Conservation (phyloP, 2,329 filamentous ascomycete genomes). For the Bipolaris bicolor region DNA sequence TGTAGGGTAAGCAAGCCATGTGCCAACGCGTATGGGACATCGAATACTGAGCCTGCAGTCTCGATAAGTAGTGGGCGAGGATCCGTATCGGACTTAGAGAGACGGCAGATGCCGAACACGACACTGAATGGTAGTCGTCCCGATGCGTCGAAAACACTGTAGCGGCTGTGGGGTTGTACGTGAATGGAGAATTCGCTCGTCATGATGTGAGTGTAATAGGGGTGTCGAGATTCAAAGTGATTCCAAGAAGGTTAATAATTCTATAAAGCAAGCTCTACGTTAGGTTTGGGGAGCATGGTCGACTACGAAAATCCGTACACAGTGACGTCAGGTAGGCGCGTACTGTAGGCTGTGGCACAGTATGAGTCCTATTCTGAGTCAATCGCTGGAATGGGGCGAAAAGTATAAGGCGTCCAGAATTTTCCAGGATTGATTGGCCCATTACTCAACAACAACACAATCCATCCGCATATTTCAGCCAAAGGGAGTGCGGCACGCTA, state of each 20-base stretch:
- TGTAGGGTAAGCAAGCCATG: slow-evolving; percentile 4
- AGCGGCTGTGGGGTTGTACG: slow-evolving; percentile 1
- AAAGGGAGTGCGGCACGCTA: not conserved
- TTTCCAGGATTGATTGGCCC: not conserved
- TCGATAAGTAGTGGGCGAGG: slow-evolving; percentile 3
- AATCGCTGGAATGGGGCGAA: not conserved
- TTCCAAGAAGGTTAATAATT: not conserved
- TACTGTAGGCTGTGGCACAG: not conserved
- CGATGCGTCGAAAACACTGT: slow-evolving; percentile 1
- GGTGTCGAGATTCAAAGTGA: not conserved
- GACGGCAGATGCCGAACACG: slow-evolving; percentile 3
- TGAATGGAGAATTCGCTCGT: not conserved
- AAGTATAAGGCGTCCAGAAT: not conserved
- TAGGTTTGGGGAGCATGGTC: no score
- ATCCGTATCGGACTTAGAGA: not conserved
- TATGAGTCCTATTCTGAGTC: slow-evolving; percentile 1
- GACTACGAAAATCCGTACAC: not conserved
- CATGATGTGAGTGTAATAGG: not conserved
- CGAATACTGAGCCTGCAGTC: slow-evolving; percentile 2
- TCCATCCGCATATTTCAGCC: not conserved
- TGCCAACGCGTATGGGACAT: slow-evolving; percentile 4
- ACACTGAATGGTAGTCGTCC: slow-evolving; percentile 2
- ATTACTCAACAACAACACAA: not conserved
- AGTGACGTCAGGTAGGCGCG: slow-evolving; percentile 1
- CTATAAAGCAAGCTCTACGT: not conserved